Evolutionary conservation across 192 early-diverging fungal species (phyloP).

Genomic region (Coemansia asiatica): DNA sequence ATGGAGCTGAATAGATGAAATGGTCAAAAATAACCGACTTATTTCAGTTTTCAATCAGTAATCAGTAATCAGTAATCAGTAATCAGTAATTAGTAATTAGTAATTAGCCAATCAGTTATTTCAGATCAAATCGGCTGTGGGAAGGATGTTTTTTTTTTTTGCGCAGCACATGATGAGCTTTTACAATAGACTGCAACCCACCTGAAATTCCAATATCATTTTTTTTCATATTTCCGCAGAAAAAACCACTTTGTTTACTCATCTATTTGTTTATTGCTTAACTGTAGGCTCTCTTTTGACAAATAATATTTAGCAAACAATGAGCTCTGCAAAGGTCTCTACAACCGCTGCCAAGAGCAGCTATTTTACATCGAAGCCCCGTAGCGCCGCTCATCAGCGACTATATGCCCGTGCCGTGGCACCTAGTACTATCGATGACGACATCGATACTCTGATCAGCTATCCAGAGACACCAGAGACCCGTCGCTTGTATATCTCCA

Average conservation of each 20-base stretch:
- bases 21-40: no score
- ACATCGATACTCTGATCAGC: constrained; percentile 42
- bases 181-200: not conserved
- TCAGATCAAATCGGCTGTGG: not conserved
- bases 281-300: not conserved
- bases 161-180: not conserved
- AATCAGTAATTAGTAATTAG: no score
- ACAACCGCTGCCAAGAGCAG: constrained; percentile 20
- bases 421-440: constrained; percentile 50
- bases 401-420: constrained; percentile 33
- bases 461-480: constrained; percentile 54
- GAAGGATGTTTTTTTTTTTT: constrained; percentile 1
- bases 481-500: constrained; percentile 56
- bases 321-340: constrained; percentile 10
- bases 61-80: no score
- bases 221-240: not conserved
- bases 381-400: constrained; percentile 29
- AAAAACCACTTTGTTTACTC: no score
- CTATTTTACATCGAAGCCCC: constrained; percentile 26
- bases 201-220: not conserved
- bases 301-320: not conserved
- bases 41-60: no score
- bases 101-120: not conserved
- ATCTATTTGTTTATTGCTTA: not conserved
- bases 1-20: no score